A percentile compares a stretch with the other conserved stretches of the same genome.
These are phyloP conservation scores for Calocera cornea DNA, from an alignment of 768 basidiomycete genomes.

Conservation along the genomic window DNA sequence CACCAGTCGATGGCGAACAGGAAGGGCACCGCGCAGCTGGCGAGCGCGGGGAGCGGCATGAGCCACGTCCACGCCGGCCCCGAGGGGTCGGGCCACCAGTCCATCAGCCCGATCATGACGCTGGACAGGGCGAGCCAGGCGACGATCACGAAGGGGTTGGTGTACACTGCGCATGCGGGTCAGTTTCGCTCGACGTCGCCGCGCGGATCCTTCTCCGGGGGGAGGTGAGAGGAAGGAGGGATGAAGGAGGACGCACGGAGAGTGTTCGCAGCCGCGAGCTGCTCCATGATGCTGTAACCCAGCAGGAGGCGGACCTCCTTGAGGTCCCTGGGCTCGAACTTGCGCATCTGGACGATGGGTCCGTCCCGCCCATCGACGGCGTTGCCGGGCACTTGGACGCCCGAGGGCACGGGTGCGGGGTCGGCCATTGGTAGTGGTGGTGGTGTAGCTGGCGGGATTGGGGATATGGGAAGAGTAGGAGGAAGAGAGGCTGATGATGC, in stretches of 20 bases:
- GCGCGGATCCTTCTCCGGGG: too few species aligned
- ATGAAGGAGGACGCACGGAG: slow-evolving; percentile 29
- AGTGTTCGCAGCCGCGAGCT: slow-evolving; percentile 52
- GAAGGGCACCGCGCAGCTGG: slow-evolving; percentile 45
- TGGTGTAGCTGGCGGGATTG: too few species aligned
- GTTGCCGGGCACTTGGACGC: neutral
- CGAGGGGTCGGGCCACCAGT: slow-evolving; percentile 52
- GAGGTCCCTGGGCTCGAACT: slow-evolving; percentile 37
- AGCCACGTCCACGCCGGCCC: neutral
- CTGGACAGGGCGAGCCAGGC: slow-evolving; percentile 50
- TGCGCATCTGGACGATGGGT: slow-evolving; percentile 32
- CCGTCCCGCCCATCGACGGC: neutral
- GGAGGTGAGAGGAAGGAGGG: slow-evolving; percentile 48
- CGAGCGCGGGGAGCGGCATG: slow-evolving; percentile 44
- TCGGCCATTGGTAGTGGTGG: too few species aligned
- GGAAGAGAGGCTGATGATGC: too few species aligned
- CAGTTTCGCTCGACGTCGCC: too few species aligned
- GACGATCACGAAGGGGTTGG: slow-evolving; percentile 44
- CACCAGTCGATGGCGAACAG: slow-evolving; percentile 63
- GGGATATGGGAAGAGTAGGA: too few species aligned
- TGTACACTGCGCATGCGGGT: slow-evolving; percentile 46
- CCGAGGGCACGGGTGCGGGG: neutral
- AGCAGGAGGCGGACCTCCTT: slow-evolving; percentile 50
- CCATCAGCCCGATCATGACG: slow-evolving; percentile 43
- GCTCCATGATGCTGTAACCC: slow-evolving; percentile 52